phyloP scores from a whole-genome alignment of 768 basidiomycete genomes.

The Pulveroboletus sp. region DNA sequence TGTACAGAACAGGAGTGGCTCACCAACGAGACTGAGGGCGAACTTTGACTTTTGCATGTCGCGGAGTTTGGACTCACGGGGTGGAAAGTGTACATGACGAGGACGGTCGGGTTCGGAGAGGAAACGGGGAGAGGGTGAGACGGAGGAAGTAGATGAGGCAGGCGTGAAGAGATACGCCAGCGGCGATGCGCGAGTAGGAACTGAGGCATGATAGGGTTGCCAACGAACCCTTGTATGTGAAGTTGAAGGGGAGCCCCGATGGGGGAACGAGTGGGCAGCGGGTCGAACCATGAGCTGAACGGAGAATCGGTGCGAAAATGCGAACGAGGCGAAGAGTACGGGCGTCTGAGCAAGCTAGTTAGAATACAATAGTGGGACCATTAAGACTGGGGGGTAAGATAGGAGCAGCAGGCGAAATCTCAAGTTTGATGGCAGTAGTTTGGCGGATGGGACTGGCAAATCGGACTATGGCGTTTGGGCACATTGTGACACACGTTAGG shows the following conservation, averaged over 20 bases:
- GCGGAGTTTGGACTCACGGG: conserved; percentile 35
- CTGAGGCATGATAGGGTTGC: conserved; percentile 67
- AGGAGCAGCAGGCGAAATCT: conserved; percentile 13
- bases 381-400: conserved; percentile 24
- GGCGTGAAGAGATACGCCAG: conserved; percentile 54
- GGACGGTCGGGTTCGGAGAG: conserved; percentile 34
- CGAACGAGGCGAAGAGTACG: conserved; percentile 5
- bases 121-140: conserved; percentile 37
- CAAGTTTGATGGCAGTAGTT: conserved; percentile 10
- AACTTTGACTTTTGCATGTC: conserved; percentile 58
- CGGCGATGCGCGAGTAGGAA: conserved; percentile 32
- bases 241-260: conserved; percentile 60
- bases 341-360: conserved; percentile 26
- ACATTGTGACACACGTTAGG: conserved; percentile 39
- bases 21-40: conserved; percentile 66
- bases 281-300: conserved; percentile 31
- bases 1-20: conserved; percentile 28
- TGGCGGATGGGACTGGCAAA: conserved; percentile 20
- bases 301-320: background rate
- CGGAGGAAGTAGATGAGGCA: conserved; percentile 47
- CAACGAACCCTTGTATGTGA: conserved; percentile 69
- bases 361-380: conserved; percentile 34
- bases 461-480: conserved; percentile 22
- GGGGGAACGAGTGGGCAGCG: conserved; percentile 52
- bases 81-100: conserved; percentile 31